Conservation (phyloP, 345 rosid genomes). For the Citrus inodora region DNA sequence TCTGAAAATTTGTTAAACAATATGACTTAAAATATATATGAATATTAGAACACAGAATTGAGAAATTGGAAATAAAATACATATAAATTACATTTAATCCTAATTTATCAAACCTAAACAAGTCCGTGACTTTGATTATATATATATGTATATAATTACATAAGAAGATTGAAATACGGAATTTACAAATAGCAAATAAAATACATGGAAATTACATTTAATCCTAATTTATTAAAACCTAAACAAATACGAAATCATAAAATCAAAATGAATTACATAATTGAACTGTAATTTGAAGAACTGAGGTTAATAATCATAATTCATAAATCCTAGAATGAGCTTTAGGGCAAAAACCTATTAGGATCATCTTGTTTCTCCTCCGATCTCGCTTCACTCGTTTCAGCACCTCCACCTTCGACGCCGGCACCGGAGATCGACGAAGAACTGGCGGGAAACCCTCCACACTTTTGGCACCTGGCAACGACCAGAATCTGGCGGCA, state of each 20-base stretch:
- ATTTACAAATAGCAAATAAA: no score
- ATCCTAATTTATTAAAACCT: not conserved
- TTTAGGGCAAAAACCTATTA: slow-evolving; percentile 46
- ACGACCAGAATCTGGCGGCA: slow-evolving; percentile 76
- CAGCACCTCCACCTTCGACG: slow-evolving; percentile 14
- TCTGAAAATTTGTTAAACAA: no score
- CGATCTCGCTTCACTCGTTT: slow-evolving; percentile 31
- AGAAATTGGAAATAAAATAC: no score
- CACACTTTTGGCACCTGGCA: slow-evolving; percentile 70
- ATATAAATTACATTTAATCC: not conserved
- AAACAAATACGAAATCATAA: not conserved
- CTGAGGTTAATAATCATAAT: not conserved
- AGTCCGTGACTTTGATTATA: not conserved
- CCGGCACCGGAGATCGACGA: slow-evolving; percentile 27
- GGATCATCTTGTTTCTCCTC: slow-evolving; percentile 50
- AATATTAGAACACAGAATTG: no score
- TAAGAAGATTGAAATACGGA: no score
- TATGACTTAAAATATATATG: no score
- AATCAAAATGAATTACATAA: not conserved
- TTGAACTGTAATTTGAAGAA: not conserved
- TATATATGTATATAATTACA: no score
- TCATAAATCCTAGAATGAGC: not conserved
- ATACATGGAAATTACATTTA: not conserved
- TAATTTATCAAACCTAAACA: not conserved
- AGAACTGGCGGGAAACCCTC: slow-evolving; percentile 48